Conservation (phyloP, 2,329 filamentous ascomycete species). For the Calonectria pseudoreteaudii region DNA sequence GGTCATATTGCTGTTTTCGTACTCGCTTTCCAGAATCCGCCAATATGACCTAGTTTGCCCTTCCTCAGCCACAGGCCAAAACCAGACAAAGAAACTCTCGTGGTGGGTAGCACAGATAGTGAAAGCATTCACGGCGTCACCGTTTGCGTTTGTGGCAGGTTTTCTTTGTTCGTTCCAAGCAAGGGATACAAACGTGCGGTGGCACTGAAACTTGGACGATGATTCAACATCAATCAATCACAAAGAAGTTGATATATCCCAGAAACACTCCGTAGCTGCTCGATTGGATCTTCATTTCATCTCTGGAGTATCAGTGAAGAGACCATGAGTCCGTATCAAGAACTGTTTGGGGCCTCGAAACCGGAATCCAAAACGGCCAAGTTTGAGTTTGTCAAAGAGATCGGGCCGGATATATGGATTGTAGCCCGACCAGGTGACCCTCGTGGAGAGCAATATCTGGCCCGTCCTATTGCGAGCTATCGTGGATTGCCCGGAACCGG, state of each 20-base stretch:
- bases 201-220: neutral
- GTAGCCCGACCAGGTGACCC: slow-evolving; percentile 43
- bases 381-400: slow-evolving; percentile 47
- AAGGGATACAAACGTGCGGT: neutral
- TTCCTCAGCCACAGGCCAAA: neutral
- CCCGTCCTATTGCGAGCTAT: slow-evolving; percentile 29
- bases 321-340: neutral
- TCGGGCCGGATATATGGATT: slow-evolving; percentile 47
- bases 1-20: neutral
- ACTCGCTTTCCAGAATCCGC: neutral
- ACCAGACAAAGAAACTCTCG: slow-evolving; percentile 32
- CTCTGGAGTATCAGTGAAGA: neutral
- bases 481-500: neutral
- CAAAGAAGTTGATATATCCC: neutral
- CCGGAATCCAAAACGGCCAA: slow-evolving; percentile 10
- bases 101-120: neutral
- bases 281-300: neutral
- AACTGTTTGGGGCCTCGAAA: neutral
- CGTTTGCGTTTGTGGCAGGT: neutral
- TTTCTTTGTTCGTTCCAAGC: slow-evolving; percentile 35
- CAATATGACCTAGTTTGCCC: neutral
- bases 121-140: neutral
- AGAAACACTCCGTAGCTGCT: neutral
- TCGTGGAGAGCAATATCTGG: slow-evolving; percentile 50
- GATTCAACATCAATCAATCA: neutral